Evolutionary conservation across 441 rosid genomes (phyloP).

Genomic region (Populus hybrid): DNA sequence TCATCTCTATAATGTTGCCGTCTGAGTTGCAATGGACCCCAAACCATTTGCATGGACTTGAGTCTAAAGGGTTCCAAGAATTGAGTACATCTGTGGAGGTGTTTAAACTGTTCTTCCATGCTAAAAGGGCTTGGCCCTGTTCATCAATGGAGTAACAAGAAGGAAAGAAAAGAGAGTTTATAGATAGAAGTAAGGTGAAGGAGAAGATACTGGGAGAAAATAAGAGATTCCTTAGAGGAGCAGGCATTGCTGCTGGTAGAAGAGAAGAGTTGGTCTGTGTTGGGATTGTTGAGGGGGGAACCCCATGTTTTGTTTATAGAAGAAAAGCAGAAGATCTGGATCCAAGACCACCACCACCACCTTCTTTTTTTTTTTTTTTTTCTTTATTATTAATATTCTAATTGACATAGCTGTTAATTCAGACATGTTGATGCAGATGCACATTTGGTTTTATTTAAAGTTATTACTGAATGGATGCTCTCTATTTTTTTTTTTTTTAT

Average conservation of each 20-base stretch:
- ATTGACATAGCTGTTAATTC: conserved; percentile 16
- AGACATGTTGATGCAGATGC: conserved; percentile 29
- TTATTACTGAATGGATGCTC: not conserved
- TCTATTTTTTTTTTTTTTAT: too few species aligned
- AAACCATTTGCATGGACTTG: conserved; percentile 69
- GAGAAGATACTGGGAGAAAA: conserved; percentile 41
- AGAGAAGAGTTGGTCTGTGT: conserved; percentile 49
- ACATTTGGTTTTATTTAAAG: conserved; percentile 14
- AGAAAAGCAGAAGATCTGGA: conserved; percentile 70
- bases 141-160: conserved; percentile 54
- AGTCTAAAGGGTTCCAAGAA: conserved; percentile 58
- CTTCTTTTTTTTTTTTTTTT: conserved; percentile 1
- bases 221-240: conserved; percentile 42
- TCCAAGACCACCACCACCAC: conserved; percentile 44
- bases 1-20: conserved; percentile 57
- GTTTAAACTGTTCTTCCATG: conserved; percentile 73
- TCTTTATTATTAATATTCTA: conserved; percentile 11
- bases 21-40: conserved; percentile 66
- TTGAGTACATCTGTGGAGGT: conserved; percentile 39
- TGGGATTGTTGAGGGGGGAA: conserved; percentile 89
- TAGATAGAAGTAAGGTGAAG: conserved; percentile 37
- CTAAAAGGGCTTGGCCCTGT: conserved; percentile 64
- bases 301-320: conserved; percentile 87
- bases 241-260: conserved; percentile 59
- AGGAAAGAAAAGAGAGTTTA: conserved; percentile 40